phyloP scores from a whole-genome alignment of 164 flowering plant genomes.

The Vitis rotundifolia region DNA sequence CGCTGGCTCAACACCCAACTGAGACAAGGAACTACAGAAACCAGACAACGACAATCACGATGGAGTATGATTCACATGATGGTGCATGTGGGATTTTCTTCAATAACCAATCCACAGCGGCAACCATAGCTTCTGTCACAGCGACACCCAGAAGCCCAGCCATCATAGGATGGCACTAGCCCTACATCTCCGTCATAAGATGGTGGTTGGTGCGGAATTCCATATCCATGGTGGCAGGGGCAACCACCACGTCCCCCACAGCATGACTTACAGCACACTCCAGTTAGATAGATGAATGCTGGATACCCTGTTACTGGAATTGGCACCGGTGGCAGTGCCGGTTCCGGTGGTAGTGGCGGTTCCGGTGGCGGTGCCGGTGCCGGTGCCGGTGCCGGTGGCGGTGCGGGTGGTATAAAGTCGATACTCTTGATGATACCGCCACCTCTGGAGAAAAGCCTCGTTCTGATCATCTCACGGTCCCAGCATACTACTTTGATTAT shows the following conservation, averaged over 20 bases:
- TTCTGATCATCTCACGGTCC: constrained; percentile 30
- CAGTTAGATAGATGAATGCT: not conserved
- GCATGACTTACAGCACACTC: constrained; percentile 13
- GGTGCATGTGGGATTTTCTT: not conserved
- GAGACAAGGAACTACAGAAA: not conserved
- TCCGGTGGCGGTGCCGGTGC: too few relatives aligned
- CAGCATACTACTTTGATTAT: constrained; percentile 34
- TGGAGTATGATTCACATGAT: not conserved
- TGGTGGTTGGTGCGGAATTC: constrained; percentile 7
- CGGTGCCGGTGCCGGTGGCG: too few relatives aligned
- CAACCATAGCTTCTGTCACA: constrained; percentile 3
- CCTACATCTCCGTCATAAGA: constrained; percentile 11
- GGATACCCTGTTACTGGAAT: too few relatives aligned
- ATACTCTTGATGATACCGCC: constrained; percentile 26
- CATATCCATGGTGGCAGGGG: constrained; percentile 2
- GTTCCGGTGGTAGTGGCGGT: too few relatives aligned
- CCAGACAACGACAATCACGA: not conserved
- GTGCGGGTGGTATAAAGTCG: constrained; percentile 15
- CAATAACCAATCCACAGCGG: not conserved
- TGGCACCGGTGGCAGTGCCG: too few relatives aligned
- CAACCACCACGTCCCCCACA: constrained; percentile 8
- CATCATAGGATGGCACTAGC: constrained; percentile 15
- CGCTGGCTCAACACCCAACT: not conserved
- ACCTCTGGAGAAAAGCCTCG: constrained; percentile 35
- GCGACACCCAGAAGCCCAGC: not conserved